Evolutionary conservation across 768 basidiomycete genomes (phyloP), one percentile per base, ranked within the genome.

Genomic region (Lyophyllum semitale): DNA sequence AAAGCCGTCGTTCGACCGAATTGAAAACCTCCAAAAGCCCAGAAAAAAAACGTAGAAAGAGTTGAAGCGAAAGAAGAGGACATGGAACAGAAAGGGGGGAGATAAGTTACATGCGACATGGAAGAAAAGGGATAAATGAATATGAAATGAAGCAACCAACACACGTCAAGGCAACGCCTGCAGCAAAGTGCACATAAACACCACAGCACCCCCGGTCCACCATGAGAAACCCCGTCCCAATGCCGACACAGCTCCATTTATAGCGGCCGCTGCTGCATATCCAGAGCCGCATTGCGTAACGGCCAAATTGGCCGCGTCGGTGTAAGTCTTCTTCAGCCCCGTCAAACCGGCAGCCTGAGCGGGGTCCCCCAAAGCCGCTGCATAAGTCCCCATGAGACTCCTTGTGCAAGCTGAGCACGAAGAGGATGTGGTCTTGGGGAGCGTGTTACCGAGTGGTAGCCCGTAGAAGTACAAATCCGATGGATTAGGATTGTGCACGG

Each of bases 391-490:
- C 80, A 93, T 79, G 9, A 90, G 57, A 57, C 68, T 76, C 67
- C 82, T 79, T 20, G 82, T 82, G 68, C 91, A 93, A 4, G 76
- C 54, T 2, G 83, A 86, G 66, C 91, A 93, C 15, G 82, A 76
- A 17, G 79, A 80, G 17, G 62, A 68, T 15, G 80, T 75, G 20
- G 70, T 69, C 53, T 77, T 73, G 5, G 86, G 84, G 1, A 91
- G 71, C 11, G 62, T 52, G 22, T 75, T 70, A 12, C 86, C 89
- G 11, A 87, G 77, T 3, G 87, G 85, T 11, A 93, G 77, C 32
- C 75, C 69, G 73, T 90, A 94, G 67, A 84, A 82, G 74, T 85
- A 91, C n/a, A 84, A 68, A 65, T 90, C 89, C 20, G 84, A 79
- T 0, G 88, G 82, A 54, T 84, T 82, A 2, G 76, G 29, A 57